Base-by-base conservation (phyloP, 805 yeast genomes). In the Candida ovalis region DNA sequence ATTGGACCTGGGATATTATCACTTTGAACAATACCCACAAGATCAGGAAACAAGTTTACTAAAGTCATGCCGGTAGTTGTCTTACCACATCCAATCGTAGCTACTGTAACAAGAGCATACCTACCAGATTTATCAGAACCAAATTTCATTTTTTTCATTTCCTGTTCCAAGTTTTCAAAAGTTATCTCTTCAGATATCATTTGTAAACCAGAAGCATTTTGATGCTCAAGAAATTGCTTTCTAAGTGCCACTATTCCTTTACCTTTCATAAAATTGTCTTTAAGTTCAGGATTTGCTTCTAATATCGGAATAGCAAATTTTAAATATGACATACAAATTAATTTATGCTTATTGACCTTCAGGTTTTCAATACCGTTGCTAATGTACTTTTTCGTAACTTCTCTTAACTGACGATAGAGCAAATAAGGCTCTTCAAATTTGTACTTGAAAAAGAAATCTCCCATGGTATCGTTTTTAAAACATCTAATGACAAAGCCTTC, bases 361-460 rank as follows among this genome's bases (percentile, higher is more conserved):
- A 79, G 68, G 23, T 68, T 71, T 5, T 75, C 66, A 2, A 60
- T 60, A 15, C 69, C 69, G 1, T 65, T 64, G 0, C 58, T 48
- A 9, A 86, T 73, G 51, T 78, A 77, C 40, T 70, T 71, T 60
- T 79, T 83, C 0, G 97, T 89, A 1, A 82, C 86, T 59, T 94
- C 98, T 55, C 99, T 76, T 79, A 95, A 81, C 57, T 86, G 88
- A 49, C 99, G 76, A 65, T 90, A 94, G 76, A 94, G 76, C 40
- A 90, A 69, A 62, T 94, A 94, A 0, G 99, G 99, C 67, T 94
- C 96, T 56, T 90, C 96, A 64, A 94, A 94, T 66, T 94, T 94
- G 71, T 73, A 94, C 68, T 94, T 94, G 79, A 90, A 94, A 66
- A 92, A 88, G 59, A 77, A 89, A 53, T 83, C 87, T 21, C 51